These are phyloP conservation scores for Paraconiothyrium sp. DNA, from an alignment of 2,329 filamentous ascomycete species.

Conservation along the genomic window DNA sequence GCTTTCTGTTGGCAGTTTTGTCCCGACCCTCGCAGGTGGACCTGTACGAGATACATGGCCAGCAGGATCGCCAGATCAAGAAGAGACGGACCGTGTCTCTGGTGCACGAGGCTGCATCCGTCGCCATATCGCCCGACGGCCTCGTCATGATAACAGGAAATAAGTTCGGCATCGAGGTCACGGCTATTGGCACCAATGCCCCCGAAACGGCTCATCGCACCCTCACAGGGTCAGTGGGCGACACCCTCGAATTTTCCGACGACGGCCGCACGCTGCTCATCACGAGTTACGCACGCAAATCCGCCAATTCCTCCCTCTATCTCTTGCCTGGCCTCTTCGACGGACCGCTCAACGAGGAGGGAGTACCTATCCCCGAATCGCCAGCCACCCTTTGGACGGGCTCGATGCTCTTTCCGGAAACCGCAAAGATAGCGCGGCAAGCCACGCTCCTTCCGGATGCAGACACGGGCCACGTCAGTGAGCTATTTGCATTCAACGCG, in stretches of 20 bases:
- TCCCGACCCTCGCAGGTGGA: conserved; percentile 86
- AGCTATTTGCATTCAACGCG: conserved; percentile 53
- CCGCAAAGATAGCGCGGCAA: conserved; percentile 48
- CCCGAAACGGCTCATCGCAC: conserved; percentile 46
- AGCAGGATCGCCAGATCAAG: conserved; percentile 63
- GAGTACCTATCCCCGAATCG: conserved; percentile 48
- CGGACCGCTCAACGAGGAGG: conserved; percentile 51
- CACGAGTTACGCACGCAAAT: conserved; percentile 49
- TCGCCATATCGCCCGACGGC: conserved; percentile 82
- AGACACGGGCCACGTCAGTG: conserved; percentile 49
- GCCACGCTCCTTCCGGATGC: conserved; percentile 51
- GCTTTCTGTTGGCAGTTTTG: conserved; percentile 77
- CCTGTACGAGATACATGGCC: conserved; percentile 73
- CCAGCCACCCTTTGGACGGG: conserved; percentile 51
- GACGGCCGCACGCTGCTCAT: conserved; percentile 52
- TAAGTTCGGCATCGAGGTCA: conserved; percentile 87
- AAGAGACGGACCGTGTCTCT: conserved; percentile 78
- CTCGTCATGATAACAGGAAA: conserved; percentile 86
- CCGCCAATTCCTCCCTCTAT: conserved; percentile 48
- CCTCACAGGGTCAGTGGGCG: conserved; percentile 49
- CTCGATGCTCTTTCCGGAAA: conserved; percentile 53
- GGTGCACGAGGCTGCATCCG: conserved; percentile 79
- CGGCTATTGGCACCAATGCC: conserved; percentile 73
- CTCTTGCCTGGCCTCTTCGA: conserved; percentile 51
- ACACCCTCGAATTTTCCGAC: conserved; percentile 51